phyloP scores from a whole-genome alignment of 2,329 filamentous ascomycete genomes.

The Colletotrichum orchidophilum region DNA sequence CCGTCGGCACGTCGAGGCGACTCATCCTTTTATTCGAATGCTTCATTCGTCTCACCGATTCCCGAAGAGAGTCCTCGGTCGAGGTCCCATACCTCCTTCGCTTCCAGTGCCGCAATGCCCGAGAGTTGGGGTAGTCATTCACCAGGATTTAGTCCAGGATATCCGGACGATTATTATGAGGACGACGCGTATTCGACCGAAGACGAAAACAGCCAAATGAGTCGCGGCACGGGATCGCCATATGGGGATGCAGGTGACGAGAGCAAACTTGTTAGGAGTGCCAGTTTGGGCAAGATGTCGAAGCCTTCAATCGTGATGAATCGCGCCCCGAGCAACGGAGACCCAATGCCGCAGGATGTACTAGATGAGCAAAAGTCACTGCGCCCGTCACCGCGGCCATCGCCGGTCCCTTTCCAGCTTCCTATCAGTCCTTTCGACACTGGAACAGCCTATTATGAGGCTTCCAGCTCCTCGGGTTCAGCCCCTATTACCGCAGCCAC shows the following conservation, averaged over 20 bases:
- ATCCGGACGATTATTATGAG: conserved; percentile 61
- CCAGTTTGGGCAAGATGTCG: conserved; percentile 68
- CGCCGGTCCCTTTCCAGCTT: conserved; percentile 47
- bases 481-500: conserved; percentile 43
- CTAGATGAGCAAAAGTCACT: conserved; percentile 37
- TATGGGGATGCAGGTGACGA: conserved; percentile 63
- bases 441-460: conserved; percentile 58
- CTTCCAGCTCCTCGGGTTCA: conserved; percentile 55
- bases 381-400: conserved; percentile 48
- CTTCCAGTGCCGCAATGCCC: conserved; percentile 78
- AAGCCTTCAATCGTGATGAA: conserved; percentile 66
- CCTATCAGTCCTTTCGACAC: conserved; percentile 47
- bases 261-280: conserved; percentile 66
- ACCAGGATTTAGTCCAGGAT: conserved; percentile 53
- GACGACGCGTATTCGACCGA: conserved; percentile 54
- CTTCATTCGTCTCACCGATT: conserved; percentile 78
- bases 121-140: conserved; percentile 69
- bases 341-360: conserved; percentile 21
- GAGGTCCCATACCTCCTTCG: conserved; percentile 71
- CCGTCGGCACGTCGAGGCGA: conserved; percentile 68
- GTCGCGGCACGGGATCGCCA: conserved; percentile 42
- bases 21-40: conserved; percentile 72
- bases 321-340: conserved; percentile 35
- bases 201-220: conserved; percentile 39
- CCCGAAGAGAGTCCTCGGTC: conserved; percentile 73